phyloP scores from a whole-genome alignment of 352 stramenopile species.

The Blastocystis sp. region DNA sequence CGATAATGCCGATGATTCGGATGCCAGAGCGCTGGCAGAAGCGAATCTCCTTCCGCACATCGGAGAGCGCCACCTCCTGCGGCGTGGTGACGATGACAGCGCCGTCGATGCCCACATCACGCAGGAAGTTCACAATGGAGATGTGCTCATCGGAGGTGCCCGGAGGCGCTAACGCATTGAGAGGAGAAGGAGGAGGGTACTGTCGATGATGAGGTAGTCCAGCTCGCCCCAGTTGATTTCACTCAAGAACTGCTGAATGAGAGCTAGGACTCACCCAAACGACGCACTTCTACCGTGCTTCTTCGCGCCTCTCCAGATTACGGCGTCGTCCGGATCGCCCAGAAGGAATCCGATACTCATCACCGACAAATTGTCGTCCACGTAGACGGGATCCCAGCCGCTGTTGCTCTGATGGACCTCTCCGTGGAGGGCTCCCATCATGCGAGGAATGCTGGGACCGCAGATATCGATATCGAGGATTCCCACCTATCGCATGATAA shows the following conservation, averaged over 20 bases:
- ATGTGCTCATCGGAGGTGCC: conserved; percentile 99
- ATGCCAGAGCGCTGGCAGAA: conserved; percentile 93
- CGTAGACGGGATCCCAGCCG: conserved; percentile 98
- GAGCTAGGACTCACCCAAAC: conserved; percentile 66
- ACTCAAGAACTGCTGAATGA: conserved; percentile 99
- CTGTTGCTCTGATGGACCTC: conserved; percentile 94
- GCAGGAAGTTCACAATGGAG: conserved; percentile 98
- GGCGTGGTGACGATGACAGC: conserved; percentile 95
- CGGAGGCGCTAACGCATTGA: conserved; percentile 77
- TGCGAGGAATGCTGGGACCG: conserved; percentile 92
- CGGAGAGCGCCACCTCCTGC: conserved; percentile 96
- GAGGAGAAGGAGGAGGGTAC: conserved; percentile 70
- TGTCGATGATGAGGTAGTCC: conserved; percentile 99
- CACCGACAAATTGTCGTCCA: conserved; percentile 93
- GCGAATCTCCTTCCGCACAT: conserved; percentile 99
- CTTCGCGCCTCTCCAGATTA: conserved; percentile 97
- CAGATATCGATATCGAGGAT: conserved; percentile 99
- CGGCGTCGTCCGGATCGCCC: conserved; percentile 90
- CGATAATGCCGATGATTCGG: conserved; percentile 87
- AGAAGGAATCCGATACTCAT: conserved; percentile 99
- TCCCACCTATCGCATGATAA: conserved; percentile 77
- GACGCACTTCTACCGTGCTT: conserved; percentile 85
- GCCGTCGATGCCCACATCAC: conserved; percentile 83
- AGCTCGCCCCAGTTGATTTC: conserved; percentile 98
- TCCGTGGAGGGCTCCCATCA: conserved; percentile 86